Percentiles rank a stretch among this genome's conserved stretches.
phyloP scores from a whole-genome alignment of 2,329 filamentous ascomycete species.

The Phoma sp. region DNA sequence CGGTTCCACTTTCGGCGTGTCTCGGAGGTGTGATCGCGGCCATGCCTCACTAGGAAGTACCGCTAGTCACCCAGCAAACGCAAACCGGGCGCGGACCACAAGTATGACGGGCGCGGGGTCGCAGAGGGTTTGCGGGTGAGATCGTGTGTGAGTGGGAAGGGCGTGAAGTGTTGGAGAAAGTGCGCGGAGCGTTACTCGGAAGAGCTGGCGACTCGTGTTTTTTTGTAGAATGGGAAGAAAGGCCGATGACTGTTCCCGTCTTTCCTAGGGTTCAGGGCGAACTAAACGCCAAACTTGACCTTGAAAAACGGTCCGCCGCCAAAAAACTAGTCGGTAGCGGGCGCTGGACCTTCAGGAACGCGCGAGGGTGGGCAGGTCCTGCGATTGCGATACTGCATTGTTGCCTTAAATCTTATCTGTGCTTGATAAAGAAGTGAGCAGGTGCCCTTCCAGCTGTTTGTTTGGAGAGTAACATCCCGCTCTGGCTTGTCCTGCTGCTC shows the following conservation, averaged over 20 bases:
- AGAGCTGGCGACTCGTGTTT: constrained; percentile 1
- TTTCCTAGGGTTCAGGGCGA: constrained; percentile 12
- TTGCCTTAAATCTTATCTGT: constrained; percentile 16
- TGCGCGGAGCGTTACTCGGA: constrained; percentile 8
- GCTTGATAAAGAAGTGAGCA: constrained; percentile 9
- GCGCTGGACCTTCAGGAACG: constrained; percentile 19
- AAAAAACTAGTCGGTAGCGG: constrained; percentile 12
- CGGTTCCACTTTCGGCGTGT: constrained; percentile 11
- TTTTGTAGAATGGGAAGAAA: constrained; percentile 1
- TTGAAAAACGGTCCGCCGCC: constrained; percentile 12
- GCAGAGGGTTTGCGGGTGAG: not conserved
- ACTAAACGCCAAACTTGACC: constrained; percentile 1
- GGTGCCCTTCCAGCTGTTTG: constrained; percentile 3
- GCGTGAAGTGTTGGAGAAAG: not conserved
- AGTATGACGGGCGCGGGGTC: constrained; percentile 11
- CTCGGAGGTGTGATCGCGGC: constrained; percentile 24
- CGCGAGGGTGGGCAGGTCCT: not conserved
- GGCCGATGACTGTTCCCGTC: constrained; percentile 18
- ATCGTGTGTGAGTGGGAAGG: not conserved
- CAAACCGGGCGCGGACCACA: constrained; percentile 10
- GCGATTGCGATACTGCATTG: constrained; percentile 9
- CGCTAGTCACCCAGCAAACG: constrained; percentile 10
- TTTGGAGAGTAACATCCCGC: constrained; percentile 3
- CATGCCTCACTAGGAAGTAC: constrained; percentile 15
- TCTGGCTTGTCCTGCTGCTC: constrained; percentile 5